phyloP scores from a whole-genome alignment of 371 early-diverging fungal species.

The Mucor piriformis region DNA sequence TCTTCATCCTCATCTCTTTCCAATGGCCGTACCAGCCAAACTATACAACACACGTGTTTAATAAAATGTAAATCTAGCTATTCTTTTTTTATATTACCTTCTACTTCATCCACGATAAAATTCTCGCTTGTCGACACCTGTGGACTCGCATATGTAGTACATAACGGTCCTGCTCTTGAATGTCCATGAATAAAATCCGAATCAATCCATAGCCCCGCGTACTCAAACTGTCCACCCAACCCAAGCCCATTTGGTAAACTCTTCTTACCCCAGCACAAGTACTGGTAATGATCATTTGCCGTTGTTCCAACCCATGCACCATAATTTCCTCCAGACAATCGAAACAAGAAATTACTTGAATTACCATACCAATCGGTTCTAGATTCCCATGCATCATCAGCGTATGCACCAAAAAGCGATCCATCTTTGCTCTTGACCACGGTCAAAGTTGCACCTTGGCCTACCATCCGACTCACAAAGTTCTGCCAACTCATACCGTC shows the following conservation, averaged over 20 bases:
- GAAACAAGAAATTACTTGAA: conserved; percentile 68
- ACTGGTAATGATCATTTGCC: conserved; percentile 78
- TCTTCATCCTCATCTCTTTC: conserved; percentile 61
- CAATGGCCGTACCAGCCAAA: conserved; percentile 70
- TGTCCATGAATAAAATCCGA: conserved; percentile 72
- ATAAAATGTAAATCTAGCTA: not conserved
- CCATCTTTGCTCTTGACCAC: conserved; percentile 54
- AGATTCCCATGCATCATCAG: conserved; percentile 57
- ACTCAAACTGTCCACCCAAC: conserved; percentile 84
- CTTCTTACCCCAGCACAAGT: conserved; percentile 79
- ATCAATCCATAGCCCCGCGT: conserved; percentile 83
- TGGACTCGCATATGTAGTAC: conserved; percentile 72
- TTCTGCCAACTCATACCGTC: conserved; percentile 72
- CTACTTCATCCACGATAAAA: conserved; percentile 73
- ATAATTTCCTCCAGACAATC: not conserved
- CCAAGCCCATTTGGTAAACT: conserved; percentile 89
- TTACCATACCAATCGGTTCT: conserved; percentile 78
- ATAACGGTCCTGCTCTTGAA: conserved; percentile 70
- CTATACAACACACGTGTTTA: conserved; percentile 34
- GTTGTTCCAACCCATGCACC: conserved; percentile 31
- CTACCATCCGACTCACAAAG: conserved; percentile 50
- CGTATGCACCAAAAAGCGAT: conserved; percentile 76
- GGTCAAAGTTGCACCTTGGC: conserved; percentile 53
- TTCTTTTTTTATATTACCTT: conserved; percentile 52
- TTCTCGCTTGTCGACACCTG: conserved; percentile 55